Evolutionary conservation across 2,329 filamentous ascomycete genomes (phyloP).

Genomic region (Calonectria pteridis): DNA sequence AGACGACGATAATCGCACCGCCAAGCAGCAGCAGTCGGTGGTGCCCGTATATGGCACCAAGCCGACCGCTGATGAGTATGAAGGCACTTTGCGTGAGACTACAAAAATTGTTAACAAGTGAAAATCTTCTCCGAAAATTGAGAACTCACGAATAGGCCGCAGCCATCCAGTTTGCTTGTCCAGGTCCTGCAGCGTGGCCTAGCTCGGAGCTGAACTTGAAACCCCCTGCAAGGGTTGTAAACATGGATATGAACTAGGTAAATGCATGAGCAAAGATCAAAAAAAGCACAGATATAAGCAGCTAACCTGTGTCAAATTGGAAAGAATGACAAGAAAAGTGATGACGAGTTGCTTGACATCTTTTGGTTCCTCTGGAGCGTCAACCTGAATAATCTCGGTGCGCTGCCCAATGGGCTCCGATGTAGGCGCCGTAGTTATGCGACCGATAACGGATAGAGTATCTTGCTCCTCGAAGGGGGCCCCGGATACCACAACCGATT

Average conservation of each 20-base stretch:
- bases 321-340: neutral
- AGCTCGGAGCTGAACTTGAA: neutral
- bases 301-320: neutral
- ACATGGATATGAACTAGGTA: neutral
- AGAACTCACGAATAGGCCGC: neutral
- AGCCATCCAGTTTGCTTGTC: conserved; percentile 2
- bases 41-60: conserved; percentile 66
- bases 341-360: neutral
- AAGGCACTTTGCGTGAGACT: conserved; percentile 65
- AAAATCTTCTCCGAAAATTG: neutral
- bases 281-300: neutral
- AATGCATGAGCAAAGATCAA: neutral
- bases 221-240: neutral
- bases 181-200: neutral
- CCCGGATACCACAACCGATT: neutral
- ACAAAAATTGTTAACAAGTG: neutral
- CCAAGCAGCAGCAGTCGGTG: conserved; percentile 59
- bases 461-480: neutral
- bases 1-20: conserved; percentile 49
- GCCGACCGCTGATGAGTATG: conserved; percentile 63
- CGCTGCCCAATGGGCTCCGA: neutral
- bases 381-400: neutral
- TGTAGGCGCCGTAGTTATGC: neutral
- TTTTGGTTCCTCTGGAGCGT: neutral
- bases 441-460: neutral